Evolutionary conservation across 139 green algal genomes (phyloP), one percentile per base, ranked within the genome.

Genomic region (Closterium sp.): DNA sequence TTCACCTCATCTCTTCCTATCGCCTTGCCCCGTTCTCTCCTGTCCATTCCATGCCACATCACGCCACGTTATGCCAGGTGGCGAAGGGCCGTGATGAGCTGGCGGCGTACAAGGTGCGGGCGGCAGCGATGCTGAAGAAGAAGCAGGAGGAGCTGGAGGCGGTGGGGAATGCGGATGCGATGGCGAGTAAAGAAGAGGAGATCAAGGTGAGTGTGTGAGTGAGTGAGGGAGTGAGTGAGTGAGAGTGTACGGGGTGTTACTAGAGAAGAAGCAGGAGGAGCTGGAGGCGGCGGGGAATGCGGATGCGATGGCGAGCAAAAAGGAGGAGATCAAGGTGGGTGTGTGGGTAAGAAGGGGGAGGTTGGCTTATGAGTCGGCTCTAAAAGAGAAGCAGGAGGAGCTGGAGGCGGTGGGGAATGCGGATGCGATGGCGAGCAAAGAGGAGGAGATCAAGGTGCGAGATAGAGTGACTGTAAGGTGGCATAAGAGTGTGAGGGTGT

Each of bases 101-200:
- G 36, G 89, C 76, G 36, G 89, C 89, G 23, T 91, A 91, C 76
- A 91, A 91, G 64, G 76, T 89, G 34, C 89, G 89, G 19, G 89
- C 89, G 30, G 33, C 33, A 30, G 89, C 89, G 34, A n/a, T 91
- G 76, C 69, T 91, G 84, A 83, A 91, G 30, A 91, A 91, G 69
- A 91, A 91, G 69, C 35, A 91, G 35, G 89, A 83, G 31, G 89
- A 91, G 89, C 69, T 91, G 21, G 38, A 33, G 19, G 89, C 89
- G 31, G 89, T 83, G 30, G 36, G 34, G 25, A 83, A 91, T 33
- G 89, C 69, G 10, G 89, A 91, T 30, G 28, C 31, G 0, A 83
- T 83, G 89, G 89, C 30, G 43, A 83, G 43, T n/a, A 35, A 91
- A 31, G 87, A 86, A 12, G 34, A 86, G 23, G 33, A n/a, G 4